Percentiles rank a stretch among this genome's conserved stretches.
Conservation (phyloP, 805 yeast genomes). For the Ogataea thermomethanolica region DNA sequence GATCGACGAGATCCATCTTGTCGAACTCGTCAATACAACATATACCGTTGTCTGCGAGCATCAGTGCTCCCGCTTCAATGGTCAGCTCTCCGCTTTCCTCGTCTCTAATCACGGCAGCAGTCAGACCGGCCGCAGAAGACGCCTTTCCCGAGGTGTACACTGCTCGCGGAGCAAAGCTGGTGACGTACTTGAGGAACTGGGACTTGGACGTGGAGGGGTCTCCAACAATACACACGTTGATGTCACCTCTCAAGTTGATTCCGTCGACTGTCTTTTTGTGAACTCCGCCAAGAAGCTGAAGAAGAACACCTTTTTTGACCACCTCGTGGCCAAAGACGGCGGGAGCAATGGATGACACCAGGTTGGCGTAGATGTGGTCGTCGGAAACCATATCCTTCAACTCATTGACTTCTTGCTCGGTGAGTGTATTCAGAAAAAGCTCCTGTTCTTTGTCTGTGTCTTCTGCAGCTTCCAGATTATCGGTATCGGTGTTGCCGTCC, state of each 20-base stretch:
- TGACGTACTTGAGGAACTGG: slow-evolving; percentile 90
- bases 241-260: slow-evolving; percentile 92
- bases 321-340: slow-evolving; percentile 95
- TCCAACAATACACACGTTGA: slow-evolving; percentile 93
- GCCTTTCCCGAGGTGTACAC: slow-evolving; percentile 98
- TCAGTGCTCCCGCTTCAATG: slow-evolving; percentile 96
- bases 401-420: slow-evolving; percentile 79
- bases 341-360: slow-evolving; percentile 89
- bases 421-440: slow-evolving; percentile 69
- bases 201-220: slow-evolving; percentile 98
- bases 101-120: slow-evolving; percentile 96
- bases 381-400: slow-evolving; percentile 88
- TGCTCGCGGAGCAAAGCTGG: slow-evolving; percentile 87
- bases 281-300: slow-evolving; percentile 92
- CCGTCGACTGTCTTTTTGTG: slow-evolving; percentile 94
- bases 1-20: slow-evolving; percentile 93
- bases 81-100: slow-evolving; percentile 97
- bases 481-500: slow-evolving; percentile 28
- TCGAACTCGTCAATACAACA: slow-evolving; percentile 99
- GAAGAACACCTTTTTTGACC: slow-evolving; percentile 83
- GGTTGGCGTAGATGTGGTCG: slow-evolving; percentile 74
- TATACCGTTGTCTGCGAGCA: slow-evolving; percentile 97
- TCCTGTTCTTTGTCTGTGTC: slow-evolving; percentile 74
- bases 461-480: slow-evolving; percentile 16
- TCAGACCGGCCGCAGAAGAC: slow-evolving; percentile 96